Evolutionary conservation across 768 basidiomycete genomes (phyloP).

Genomic region (Baorangia bicolor): DNA sequence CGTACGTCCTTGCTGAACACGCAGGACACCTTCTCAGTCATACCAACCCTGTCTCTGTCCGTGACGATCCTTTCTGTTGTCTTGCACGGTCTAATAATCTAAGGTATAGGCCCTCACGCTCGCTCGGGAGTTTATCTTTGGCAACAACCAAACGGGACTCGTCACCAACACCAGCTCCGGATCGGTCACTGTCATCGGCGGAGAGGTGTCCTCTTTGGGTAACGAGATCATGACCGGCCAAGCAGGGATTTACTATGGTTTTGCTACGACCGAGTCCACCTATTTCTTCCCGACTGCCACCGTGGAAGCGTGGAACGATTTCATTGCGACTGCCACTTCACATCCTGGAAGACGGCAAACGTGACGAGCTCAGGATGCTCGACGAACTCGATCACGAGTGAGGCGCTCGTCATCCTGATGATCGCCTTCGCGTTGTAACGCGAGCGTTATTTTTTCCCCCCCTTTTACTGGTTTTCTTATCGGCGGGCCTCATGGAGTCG

Average conservation of each 20-base stretch:
- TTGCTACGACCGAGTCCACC: slow-evolving; percentile 48
- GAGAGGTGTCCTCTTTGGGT: slow-evolving; percentile 47
- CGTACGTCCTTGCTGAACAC: slow-evolving; percentile 37
- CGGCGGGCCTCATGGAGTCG: not conserved
- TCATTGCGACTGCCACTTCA: slow-evolving; percentile 41
- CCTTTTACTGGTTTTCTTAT: not conserved
- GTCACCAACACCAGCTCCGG: slow-evolving; percentile 36
- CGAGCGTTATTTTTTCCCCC: not conserved
- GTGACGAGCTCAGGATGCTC: not conserved
- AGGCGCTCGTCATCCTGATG: not conserved
- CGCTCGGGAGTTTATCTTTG: slow-evolving; percentile 65
- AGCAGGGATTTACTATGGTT: slow-evolving; percentile 56
- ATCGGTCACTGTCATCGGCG: slow-evolving; percentile 41
- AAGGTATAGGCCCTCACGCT: slow-evolving; percentile 54
- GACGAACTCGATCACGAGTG: not conserved
- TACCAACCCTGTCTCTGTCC: slow-evolving; percentile 45
- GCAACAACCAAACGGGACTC: slow-evolving; percentile 57
- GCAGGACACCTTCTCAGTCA: slow-evolving; percentile 43
- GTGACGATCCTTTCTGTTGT: slow-evolving; percentile 16
- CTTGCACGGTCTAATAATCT: not conserved
- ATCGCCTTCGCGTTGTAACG: not conserved
- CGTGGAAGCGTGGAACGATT: slow-evolving; percentile 54
- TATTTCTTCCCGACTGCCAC: slow-evolving; percentile 56
- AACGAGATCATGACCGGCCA: slow-evolving; percentile 52
- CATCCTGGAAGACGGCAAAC: not conserved